phyloP scores from a whole-genome alignment of 2,329 filamentous ascomycete genomes.

The Leptographium radiaticola region DNA sequence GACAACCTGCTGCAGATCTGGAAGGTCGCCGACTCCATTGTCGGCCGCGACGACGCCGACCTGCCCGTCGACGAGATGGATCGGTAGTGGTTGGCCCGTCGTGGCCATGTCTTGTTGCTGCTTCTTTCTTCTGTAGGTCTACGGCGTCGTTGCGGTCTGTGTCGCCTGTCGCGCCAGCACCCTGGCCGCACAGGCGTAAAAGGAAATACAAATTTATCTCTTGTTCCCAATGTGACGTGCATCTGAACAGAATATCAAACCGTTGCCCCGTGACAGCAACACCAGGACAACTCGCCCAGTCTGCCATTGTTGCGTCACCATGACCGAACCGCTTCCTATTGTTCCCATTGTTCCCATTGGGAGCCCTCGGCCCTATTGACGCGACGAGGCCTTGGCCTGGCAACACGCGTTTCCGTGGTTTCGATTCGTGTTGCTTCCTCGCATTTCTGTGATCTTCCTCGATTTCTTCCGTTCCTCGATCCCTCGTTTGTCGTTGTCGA shows the following conservation, averaged over 20 bases:
- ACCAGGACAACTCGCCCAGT: not conserved
- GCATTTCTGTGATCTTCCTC: too few relatives aligned
- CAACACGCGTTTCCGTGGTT: not conserved
- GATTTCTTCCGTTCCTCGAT: too few relatives aligned
- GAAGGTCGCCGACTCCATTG: conserved; percentile 74
- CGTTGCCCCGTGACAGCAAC: too few relatives aligned
- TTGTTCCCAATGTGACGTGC: not conserved
- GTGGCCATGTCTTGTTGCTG: not conserved
- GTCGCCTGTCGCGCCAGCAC: not conserved
- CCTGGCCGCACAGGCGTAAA: not conserved
- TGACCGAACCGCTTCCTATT: not conserved
- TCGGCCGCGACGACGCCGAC: conserved; percentile 63
- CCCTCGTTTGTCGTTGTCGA: too few relatives aligned
- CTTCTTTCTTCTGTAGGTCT: not conserved
- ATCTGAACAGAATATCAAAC: not conserved
- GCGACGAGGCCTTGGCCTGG: not conserved
- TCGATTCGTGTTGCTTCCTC: too few relatives aligned
- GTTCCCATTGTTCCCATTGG: conserved; percentile 2
- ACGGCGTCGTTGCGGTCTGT: not conserved
- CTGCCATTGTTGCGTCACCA: not conserved
- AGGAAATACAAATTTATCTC: not conserved
- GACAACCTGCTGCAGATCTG: conserved; percentile 95
- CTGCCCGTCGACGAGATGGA: conserved; percentile 68
- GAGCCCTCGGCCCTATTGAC: conserved; percentile 2
- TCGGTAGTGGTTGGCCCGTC: conserved; percentile 25